Conservation (phyloP, 441 rosid species). For the Eutrema salsugineum region DNA sequence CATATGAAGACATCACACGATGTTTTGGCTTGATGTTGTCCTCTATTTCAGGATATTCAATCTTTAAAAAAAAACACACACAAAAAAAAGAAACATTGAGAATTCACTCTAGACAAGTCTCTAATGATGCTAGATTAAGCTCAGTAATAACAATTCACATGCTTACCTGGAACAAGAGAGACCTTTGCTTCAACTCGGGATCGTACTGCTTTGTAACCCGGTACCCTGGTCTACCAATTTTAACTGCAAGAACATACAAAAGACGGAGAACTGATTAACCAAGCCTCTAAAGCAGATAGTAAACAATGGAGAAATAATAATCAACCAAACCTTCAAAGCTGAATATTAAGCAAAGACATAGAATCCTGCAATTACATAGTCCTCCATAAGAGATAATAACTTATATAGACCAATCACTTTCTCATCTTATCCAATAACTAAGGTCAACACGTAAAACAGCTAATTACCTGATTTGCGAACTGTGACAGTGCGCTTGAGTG, state of each 20-base stretch:
- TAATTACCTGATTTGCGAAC: constrained; percentile 68
- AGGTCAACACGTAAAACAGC: background rate
- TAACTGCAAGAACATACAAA: constrained; percentile 47
- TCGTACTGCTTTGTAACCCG: constrained; percentile 92
- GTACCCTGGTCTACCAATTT: constrained; percentile 95
- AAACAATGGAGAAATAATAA: background rate
- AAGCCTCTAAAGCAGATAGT: background rate
- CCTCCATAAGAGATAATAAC: background rate
- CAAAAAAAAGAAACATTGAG: background rate
- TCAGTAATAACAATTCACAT: background rate
- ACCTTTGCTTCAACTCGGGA: constrained; percentile 83
- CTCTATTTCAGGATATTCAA: constrained; percentile 97
- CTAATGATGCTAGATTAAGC: background rate
- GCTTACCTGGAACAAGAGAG: constrained; percentile 85
- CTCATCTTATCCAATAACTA: background rate
- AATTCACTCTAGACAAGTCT: background rate
- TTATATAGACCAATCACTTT: background rate
- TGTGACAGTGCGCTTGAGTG: constrained; percentile 82
- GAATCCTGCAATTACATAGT: background rate
- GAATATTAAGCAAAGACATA: background rate
- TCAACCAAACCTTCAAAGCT: background rate
- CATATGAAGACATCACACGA: constrained; percentile 92
- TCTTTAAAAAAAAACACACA: constrained; percentile 49
- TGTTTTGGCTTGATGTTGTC: constrained; percentile 84
- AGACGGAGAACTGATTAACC: background rate